A percentile compares a stretch with the other conserved stretches of the same genome.
Conservation (phyloP, 257 asterid species). For the Nicotiana benthamiana region DNA sequence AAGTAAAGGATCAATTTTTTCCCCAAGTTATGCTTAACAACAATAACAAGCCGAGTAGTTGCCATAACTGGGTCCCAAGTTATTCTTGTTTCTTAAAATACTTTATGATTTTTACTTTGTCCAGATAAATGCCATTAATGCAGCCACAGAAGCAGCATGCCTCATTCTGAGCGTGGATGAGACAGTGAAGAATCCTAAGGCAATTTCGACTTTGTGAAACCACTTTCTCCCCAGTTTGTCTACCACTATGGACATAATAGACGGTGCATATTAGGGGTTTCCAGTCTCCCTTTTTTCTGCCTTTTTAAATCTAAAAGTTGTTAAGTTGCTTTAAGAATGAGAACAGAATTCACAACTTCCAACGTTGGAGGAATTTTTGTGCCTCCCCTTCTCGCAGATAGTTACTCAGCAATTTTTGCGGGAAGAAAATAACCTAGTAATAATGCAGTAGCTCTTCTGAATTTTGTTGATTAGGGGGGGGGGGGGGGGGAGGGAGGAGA, state of each 20-base stretch:
- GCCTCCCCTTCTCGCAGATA: neutral
- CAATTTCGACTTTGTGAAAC: conserved; percentile 13
- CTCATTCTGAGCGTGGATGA: conserved; percentile 78
- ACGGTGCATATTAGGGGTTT: neutral
- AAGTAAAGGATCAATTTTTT: too few relatives aligned
- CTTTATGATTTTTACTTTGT: neutral
- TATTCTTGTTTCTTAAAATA: neutral
- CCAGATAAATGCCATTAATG: conserved; percentile 85
- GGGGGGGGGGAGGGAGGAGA: too few relatives aligned
- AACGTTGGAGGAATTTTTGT: neutral
- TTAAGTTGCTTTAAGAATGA: neutral
- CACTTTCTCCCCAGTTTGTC: neutral
- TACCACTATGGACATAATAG: neutral
- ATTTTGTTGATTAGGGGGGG: too few relatives aligned
- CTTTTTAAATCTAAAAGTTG: neutral
- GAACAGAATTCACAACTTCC: neutral
- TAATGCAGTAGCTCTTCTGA: too few relatives aligned
- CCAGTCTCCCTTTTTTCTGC: neutral
- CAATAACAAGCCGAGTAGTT: too few relatives aligned
- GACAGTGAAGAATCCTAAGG: conserved; percentile 86
- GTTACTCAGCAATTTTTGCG: neutral
- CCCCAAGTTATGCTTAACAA: too few relatives aligned
- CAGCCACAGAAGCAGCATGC: conserved; percentile 93
- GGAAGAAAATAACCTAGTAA: neutral
- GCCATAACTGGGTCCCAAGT: too few relatives aligned